A percentile compares a stretch with the other conserved stretches of the same genome.
Evolutionary conservation across 75 land plant species (phyloP).

Genomic region (Pinus albicaulis): DNA sequence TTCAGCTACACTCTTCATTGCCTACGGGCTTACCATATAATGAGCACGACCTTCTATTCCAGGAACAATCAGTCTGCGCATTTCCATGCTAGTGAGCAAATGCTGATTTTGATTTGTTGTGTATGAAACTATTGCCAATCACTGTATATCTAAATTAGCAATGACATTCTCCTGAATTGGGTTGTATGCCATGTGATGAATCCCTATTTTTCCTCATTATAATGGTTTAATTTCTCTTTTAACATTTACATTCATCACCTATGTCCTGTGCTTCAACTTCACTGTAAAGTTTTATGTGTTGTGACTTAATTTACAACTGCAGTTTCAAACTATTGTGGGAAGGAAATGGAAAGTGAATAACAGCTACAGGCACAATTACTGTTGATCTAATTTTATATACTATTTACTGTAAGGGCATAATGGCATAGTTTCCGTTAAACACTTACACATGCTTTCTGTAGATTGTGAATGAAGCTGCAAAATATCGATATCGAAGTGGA

Average conservation of each 20-base stretch:
- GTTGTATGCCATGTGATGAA: not conserved
- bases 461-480: constrained; percentile 99
- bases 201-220: too few relatives aligned
- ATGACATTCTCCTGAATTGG: not conserved
- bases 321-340: not conserved
- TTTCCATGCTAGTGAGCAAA: not conserved
- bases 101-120: constrained; percentile 1
- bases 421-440: not conserved
- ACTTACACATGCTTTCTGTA: constrained; percentile 11
- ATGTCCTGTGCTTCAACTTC: too few relatives aligned
- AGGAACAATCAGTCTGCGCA: not conserved
- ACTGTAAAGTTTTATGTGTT: not conserved
- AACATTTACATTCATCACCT: too few relatives aligned
- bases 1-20: not conserved
- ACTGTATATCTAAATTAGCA: not conserved
- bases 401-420: constrained; percentile 2
- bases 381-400: not conserved
- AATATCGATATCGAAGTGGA: constrained; percentile 96
- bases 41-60: not conserved
- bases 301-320: not conserved
- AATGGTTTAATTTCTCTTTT: too few relatives aligned
- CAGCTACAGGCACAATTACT: too few relatives aligned
- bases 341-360: too few relatives aligned
- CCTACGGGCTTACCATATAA: not conserved
- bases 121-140: not conserved